These are phyloP conservation scores for Fusarium piperis DNA, from an alignment of 2,329 filamentous ascomycete genomes.

Conservation along the genomic window DNA sequence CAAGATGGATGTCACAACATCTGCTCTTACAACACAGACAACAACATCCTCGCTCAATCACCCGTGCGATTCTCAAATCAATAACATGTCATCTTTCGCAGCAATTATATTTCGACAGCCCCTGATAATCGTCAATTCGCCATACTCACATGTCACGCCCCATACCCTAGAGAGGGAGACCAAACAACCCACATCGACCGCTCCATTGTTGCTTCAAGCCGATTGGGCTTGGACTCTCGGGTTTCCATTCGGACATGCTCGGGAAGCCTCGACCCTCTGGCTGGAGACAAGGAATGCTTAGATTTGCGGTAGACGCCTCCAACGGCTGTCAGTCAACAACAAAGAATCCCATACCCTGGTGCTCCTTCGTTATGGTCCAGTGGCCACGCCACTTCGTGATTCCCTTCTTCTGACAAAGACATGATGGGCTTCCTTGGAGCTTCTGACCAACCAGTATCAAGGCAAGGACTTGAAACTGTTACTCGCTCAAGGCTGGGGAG, in stretches of 20 bases:
- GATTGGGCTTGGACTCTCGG: background rate
- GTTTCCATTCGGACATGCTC: background rate
- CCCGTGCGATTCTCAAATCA: background rate
- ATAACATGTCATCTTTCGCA: background rate
- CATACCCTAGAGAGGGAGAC: background rate
- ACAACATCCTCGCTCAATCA: too few species aligned
- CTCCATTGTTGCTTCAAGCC: background rate
- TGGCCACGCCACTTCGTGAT: background rate
- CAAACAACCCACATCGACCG: background rate
- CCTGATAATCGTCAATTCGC: background rate
- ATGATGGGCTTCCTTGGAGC: background rate
- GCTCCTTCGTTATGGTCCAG: background rate
- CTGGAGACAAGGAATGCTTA: background rate
- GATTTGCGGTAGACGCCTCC: background rate
- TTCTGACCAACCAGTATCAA: background rate
- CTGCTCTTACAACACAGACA: background rate
- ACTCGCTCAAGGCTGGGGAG: background rate
- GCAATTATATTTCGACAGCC: background rate
- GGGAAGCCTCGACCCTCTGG: background rate
- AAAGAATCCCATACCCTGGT: background rate
- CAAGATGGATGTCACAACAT: background rate
- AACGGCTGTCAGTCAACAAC: background rate
- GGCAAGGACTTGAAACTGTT: background rate
- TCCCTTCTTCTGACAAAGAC: background rate
- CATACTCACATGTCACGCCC: background rate